These are phyloP conservation scores for Chamaecrista fasciculata DNA, from an alignment of 306 rosid genomes.

Conservation along the genomic window DNA sequence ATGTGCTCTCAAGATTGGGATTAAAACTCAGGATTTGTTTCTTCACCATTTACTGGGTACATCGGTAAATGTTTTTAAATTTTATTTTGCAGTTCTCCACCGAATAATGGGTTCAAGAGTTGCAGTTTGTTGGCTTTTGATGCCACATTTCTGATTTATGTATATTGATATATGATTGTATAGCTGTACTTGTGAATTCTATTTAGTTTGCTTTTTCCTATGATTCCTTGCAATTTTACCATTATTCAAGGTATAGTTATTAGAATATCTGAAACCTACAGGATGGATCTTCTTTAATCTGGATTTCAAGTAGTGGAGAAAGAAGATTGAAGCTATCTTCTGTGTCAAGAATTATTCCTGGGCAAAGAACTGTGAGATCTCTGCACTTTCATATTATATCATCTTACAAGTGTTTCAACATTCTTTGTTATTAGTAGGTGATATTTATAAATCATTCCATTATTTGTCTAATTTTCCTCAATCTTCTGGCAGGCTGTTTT, in stretches of 20 bases:
- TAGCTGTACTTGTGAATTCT: not conserved
- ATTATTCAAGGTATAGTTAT: conserved; percentile 24
- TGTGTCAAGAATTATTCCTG: conserved; percentile 85
- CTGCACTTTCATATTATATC: conserved; percentile 23
- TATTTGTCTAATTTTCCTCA: conserved; percentile 18
- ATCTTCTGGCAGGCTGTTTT: conserved; percentile 75
- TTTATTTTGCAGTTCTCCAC: not conserved
- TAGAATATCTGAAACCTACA: conserved; percentile 37
- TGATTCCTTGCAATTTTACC: not conserved
- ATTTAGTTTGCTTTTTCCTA: not conserved
- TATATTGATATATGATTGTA: conserved; percentile 3
- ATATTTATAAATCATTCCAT: conserved; percentile 19
- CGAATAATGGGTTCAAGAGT: not conserved
- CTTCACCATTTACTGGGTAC: not conserved
- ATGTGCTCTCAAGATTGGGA: not conserved
- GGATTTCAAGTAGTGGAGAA: conserved; percentile 87
- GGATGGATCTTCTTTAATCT: conserved; percentile 87
- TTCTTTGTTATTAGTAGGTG: conserved; percentile 18
- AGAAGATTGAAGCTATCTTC: conserved; percentile 79
- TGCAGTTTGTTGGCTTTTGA: not conserved
- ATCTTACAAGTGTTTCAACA: conserved; percentile 8
- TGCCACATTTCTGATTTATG: not conserved
- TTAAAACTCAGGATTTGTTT: not conserved
- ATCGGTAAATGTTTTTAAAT: not conserved
- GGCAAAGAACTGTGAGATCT: conserved; percentile 95